phyloP scores from a whole-genome alignment of 1,284 basidiomycete species.

The Leccinum huronense region DNA sequence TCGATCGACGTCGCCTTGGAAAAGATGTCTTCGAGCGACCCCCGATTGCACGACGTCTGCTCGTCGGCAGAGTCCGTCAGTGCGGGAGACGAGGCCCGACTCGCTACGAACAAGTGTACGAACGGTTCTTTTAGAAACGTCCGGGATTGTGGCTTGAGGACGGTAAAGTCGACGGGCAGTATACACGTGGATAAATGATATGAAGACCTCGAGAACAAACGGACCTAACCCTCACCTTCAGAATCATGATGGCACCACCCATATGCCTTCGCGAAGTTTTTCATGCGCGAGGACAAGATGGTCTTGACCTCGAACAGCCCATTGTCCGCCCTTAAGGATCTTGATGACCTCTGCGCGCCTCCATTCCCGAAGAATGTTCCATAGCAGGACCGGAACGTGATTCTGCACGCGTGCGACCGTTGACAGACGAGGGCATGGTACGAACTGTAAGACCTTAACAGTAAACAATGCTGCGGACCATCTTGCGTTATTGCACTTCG shows the following conservation, averaged over 20 bases:
- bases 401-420: constrained; percentile 77
- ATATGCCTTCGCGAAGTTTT: constrained; percentile 73
- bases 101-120: constrained; percentile 64
- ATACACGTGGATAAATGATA: too few relatives aligned
- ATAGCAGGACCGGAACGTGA: constrained; percentile 96
- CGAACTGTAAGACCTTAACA: constrained; percentile 92
- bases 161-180: constrained; percentile 48
- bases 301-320: constrained; percentile 50
- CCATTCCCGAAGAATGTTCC: constrained; percentile 97
- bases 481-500: constrained; percentile 92
- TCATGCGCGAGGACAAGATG: constrained; percentile 58
- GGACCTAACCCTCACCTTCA: constrained; percentile 62
- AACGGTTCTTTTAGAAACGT: constrained; percentile 73
- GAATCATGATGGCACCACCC: constrained; percentile 80
- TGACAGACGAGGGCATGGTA: constrained; percentile 88
- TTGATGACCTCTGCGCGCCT: constrained; percentile 77
- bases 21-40: constrained; percentile 70
- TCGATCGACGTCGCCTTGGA: constrained; percentile 62
- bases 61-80: constrained; percentile 41
- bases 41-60: constrained; percentile 49
- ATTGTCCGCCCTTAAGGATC: constrained; percentile 50
- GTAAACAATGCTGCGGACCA: constrained; percentile 88
- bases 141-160: constrained; percentile 57
- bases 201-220: not conserved
- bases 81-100: constrained; percentile 70